Conservation (phyloP, 768 basidiomycete genomes). For the Termitomyces sp. region DNA sequence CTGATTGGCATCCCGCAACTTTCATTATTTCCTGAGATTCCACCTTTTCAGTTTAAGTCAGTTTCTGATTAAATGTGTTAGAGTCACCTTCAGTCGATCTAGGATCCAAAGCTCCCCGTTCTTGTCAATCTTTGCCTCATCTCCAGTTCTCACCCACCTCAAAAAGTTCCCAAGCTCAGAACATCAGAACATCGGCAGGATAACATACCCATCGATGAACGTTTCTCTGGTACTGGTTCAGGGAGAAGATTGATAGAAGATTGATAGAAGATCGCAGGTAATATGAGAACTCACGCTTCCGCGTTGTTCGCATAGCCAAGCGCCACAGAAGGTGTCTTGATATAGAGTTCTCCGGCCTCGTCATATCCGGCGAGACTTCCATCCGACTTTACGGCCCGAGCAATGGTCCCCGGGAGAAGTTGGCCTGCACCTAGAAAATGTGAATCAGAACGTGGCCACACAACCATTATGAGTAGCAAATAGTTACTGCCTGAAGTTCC, state of each 20-base stretch:
- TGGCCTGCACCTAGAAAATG: slow-evolving; percentile 40
- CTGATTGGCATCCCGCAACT: slow-evolving; percentile 19
- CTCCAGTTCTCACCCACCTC: slow-evolving; percentile 68
- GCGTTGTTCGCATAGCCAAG: slow-evolving; percentile 53
- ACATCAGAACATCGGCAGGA: background rate
- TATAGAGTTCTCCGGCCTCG: slow-evolving; percentile 56
- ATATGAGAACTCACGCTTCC: slow-evolving; percentile 45
- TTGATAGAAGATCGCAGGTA: background rate
- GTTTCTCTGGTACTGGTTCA: slow-evolving; percentile 55
- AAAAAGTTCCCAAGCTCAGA: slow-evolving; percentile 1
- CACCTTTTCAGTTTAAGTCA: background rate
- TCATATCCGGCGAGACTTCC: slow-evolving; percentile 48
- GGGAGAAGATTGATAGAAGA: background rate
- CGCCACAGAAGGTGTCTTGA: slow-evolving; percentile 49
- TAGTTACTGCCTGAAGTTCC: slow-evolving; percentile 46
- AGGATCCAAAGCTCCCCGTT: slow-evolving; percentile 54
- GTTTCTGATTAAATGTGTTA: background rate
- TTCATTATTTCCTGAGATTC: slow-evolving; percentile 40
- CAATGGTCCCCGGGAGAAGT: slow-evolving; percentile 48
- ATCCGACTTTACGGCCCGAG: slow-evolving; percentile 51
- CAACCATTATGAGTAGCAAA: background rate
- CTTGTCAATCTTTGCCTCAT: slow-evolving; percentile 50
- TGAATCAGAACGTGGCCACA: background rate
- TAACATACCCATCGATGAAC: slow-evolving; percentile 55
- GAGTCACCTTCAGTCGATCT: slow-evolving; percentile 53